phyloP scores from a whole-genome alignment of 352 stramenopile genomes.

The Pythium phragmiticola region DNA sequence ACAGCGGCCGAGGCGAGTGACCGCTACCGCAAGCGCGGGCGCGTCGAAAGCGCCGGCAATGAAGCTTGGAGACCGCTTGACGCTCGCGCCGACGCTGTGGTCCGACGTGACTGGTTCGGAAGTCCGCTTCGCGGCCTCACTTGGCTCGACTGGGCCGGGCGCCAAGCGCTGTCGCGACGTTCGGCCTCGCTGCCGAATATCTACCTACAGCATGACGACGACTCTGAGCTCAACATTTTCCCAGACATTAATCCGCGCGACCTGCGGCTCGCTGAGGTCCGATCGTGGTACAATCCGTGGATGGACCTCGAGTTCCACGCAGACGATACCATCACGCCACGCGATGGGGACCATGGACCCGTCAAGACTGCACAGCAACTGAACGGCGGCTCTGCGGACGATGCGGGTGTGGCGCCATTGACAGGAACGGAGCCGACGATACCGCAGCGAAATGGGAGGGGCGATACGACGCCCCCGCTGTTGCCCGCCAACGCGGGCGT shows the following conservation, averaged over 20 bases:
- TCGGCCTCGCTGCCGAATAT: conserved; percentile 34
- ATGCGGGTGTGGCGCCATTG: not conserved
- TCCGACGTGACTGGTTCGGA: conserved; percentile 8
- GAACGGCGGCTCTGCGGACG: conserved; percentile 1
- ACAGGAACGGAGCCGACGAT: not conserved
- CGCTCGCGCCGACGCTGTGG: not conserved
- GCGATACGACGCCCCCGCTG: not conserved
- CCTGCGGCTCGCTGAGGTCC: conserved; percentile 77
- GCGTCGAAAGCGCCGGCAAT: conserved; percentile 63
- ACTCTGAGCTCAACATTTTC: conserved; percentile 70
- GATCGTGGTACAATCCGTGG: conserved; percentile 77
- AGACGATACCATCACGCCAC: too few species aligned
- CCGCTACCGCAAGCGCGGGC: conserved; percentile 56
- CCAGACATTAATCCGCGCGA: conserved; percentile 78
- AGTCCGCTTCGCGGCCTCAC: conserved; percentile 18
- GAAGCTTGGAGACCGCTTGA: conserved; percentile 23
- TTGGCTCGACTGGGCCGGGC: conserved; percentile 4
- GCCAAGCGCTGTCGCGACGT: conserved; percentile 14
- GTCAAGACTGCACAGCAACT: not conserved
- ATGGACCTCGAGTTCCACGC: conserved; percentile 45
- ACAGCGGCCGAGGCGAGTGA: conserved; percentile 34
- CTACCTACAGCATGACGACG: conserved; percentile 36
- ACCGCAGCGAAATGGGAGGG: not conserved
- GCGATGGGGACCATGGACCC: not conserved
- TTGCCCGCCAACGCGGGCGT: not conserved